Conservation (phyloP, 805 yeast species). For the Groenewaldozyma salmanticensis region DNA sequence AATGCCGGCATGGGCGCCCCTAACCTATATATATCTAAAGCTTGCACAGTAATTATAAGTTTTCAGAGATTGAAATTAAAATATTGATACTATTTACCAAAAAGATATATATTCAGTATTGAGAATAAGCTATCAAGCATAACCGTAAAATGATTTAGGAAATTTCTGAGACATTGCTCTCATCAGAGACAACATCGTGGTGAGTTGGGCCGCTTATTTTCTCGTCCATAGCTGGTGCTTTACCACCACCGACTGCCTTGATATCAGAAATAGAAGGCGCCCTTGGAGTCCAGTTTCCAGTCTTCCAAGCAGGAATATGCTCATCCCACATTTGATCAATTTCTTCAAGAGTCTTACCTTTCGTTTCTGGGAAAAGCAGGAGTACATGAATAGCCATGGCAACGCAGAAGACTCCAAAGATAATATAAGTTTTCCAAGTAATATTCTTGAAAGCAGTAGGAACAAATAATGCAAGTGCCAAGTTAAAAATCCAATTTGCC, state of each 20-base stretch:
- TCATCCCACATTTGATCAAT: constrained; percentile 37
- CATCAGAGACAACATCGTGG: too few relatives aligned
- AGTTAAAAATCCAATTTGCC: constrained; percentile 30
- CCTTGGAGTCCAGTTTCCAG: constrained; percentile 57
- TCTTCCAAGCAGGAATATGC: constrained; percentile 68
- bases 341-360: constrained; percentile 31
- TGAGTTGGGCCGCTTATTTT: constrained; percentile 9
- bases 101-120: too few relatives aligned
- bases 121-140: too few relatives aligned
- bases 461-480: constrained; percentile 45
- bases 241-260: constrained; percentile 19
- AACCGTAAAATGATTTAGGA: too few relatives aligned
- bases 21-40: too few relatives aligned
- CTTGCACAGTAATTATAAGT: too few relatives aligned
- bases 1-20: too few relatives aligned
- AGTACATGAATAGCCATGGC: constrained; percentile 37
- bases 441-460: constrained; percentile 48
- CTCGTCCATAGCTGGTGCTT: constrained; percentile 20
- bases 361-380: constrained; percentile 19
- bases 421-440: constrained; percentile 49
- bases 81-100: too few relatives aligned
- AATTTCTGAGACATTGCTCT: too few relatives aligned
- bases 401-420: constrained; percentile 47
- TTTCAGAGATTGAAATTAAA: too few relatives aligned
- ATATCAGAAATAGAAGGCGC: constrained; percentile 17